A percentile compares a stretch with the other conserved stretches of the same genome.
Conservation (phyloP, 2,329 filamentous ascomycete species). For the Fusarium sororula region DNA sequence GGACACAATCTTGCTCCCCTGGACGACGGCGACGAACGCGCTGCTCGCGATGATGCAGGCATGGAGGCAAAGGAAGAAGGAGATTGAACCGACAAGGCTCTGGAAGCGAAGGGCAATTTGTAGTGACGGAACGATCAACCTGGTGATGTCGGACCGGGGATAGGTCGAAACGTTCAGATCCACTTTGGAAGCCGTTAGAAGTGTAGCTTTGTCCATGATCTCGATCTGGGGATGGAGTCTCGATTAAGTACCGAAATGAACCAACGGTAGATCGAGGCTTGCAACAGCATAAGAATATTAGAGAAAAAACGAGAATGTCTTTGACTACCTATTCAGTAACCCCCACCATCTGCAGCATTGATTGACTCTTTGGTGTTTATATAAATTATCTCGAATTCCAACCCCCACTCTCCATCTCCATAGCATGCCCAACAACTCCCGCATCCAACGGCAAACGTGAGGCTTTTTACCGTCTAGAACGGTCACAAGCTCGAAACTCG, state of each 20-base stretch:
- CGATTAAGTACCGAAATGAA: constrained; percentile 10
- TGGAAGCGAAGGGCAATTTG: constrained; percentile 49
- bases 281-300: neutral
- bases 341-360: neutral
- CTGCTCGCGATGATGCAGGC: constrained; percentile 45
- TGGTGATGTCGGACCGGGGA: constrained; percentile 46
- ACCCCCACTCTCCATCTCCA: constrained; percentile 15
- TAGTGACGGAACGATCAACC: constrained; percentile 48
- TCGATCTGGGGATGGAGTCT: constrained; percentile 18
- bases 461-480: neutral
- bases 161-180: constrained; percentile 44
- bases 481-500: constrained; percentile 2
- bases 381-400: constrained; percentile 3
- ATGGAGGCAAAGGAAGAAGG: constrained; percentile 45
- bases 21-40: constrained; percentile 37
- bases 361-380: constrained; percentile 32
- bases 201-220: constrained; percentile 49
- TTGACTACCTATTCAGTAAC: neutral
- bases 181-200: constrained; percentile 52
- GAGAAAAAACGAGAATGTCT: constrained; percentile 1
- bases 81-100: constrained; percentile 45
- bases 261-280: neutral
- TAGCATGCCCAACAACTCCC: neutral
- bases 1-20: constrained; percentile 41
- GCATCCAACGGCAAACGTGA: constrained; percentile 26